Conservation (phyloP, 2,329 filamentous ascomycete species). For the Hymenoscyphus repandus region DNA sequence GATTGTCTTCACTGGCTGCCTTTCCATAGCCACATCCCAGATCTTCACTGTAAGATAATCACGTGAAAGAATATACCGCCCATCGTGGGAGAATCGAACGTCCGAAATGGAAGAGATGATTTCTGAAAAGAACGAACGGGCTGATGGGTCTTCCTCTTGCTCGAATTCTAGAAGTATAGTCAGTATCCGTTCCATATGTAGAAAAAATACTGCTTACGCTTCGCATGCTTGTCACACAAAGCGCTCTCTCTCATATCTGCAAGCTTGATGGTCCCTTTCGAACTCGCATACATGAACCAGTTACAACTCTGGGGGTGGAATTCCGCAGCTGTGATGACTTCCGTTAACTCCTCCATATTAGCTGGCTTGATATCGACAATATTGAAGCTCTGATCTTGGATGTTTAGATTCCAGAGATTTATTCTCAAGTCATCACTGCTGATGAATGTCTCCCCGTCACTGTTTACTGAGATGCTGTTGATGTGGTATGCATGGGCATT, state of each 20-base stretch:
- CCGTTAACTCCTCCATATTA: conserved; percentile 99
- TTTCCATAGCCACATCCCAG: conserved; percentile 99
- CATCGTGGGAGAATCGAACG: conserved; percentile 94
- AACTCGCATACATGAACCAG: conserved; percentile 99
- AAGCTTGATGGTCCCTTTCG: conserved; percentile 97
- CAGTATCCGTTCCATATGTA: conserved; percentile 4
- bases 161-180: conserved; percentile 72
- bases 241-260: conserved; percentile 98
- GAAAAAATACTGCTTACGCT: conserved; percentile 52
- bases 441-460: conserved; percentile 98
- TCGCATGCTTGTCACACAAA: conserved; percentile 90
- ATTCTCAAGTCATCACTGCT: conserved; percentile 96
- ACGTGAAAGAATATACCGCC: conserved; percentile 92
- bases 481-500: conserved; percentile 99
- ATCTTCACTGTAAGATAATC: conserved; percentile 99
- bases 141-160: conserved; percentile 94
- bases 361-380: conserved; percentile 99
- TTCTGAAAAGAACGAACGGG: conserved; percentile 98
- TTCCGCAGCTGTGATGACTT: conserved; percentile 97
- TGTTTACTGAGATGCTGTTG: conserved; percentile 99
- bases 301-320: conserved; percentile 98
- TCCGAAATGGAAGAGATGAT: conserved; percentile 99
- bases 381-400: conserved; percentile 99
- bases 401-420: conserved; percentile 98
- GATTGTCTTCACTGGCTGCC: conserved; percentile 95